Base-by-base conservation (phyloP, 2,329 filamentous ascomycete genomes). In the Pseudogymnoascus sp. region DNA sequence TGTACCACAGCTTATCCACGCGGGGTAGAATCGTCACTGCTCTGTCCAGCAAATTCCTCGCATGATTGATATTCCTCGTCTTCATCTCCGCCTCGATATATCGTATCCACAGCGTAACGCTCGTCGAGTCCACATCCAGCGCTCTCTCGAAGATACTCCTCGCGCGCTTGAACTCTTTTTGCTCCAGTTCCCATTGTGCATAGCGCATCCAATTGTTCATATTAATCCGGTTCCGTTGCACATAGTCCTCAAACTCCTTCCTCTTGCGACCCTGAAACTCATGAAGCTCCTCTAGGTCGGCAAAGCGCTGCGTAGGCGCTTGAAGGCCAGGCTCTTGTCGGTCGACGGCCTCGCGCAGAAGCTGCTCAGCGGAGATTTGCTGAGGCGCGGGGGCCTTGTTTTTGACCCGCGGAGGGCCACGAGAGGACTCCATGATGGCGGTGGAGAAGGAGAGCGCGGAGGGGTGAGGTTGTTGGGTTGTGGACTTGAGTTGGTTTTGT, bases 181-280 rank as follows among this genome's bases (percentile, higher is more conserved):
- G 95, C 75, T 99, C 93, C 66, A 98, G 83, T 79, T 99, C 95
- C 91, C 93, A 99, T 71, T 90, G 86, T 64, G 95, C 93, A 81
- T 99, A 99, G 73, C 93, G 90, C 83, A 95, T 92, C 95, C 95
- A 99, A 78, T 98, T 98, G 81, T 96, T 96, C 83, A 98, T 92
- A 74, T 96, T 96, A 75, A 97, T 84, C 73, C 93, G 81, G 75
- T 98, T 98, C 68, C 95, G 90, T 68, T 92, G 88, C 66, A 98
- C 91, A 88, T 98, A 98, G 80, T 96, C 91, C 78, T 99, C 95
- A 71, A 96, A 99, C 73, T 96, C 95, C 77, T 93, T 95, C 70
- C 95, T 85, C 79, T 98, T 98, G 68, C 95, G 86, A 63, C 93
- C 93, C 77, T 99, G 95, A 77, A 90, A 96, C 78, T 98, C 95